A percentile compares a stretch with the other conserved stretches of the same genome.
Conservation (phyloP, 306 rosid species). For the Dalbergia cochinchinensis region DNA sequence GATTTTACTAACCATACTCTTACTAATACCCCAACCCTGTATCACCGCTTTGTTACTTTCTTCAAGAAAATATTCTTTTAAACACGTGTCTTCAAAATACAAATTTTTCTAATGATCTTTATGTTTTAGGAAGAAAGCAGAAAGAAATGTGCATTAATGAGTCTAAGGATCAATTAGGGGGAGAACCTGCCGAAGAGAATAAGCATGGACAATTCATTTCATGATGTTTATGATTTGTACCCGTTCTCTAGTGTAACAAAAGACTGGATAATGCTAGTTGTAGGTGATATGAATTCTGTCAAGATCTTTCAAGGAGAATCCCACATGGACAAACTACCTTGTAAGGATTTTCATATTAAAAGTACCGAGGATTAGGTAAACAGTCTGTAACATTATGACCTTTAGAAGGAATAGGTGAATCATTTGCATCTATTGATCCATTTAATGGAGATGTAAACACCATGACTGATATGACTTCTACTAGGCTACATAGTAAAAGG, state of each 20-base stretch:
- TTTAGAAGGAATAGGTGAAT: slow-evolving; percentile 62
- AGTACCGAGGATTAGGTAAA: slow-evolving; percentile 89
- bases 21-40: slow-evolving; percentile 54
- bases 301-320: slow-evolving; percentile 56
- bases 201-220: slow-evolving; percentile 50
- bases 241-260: slow-evolving; percentile 52
- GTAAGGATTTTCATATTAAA: slow-evolving; percentile 68
- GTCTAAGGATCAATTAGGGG: slow-evolving; percentile 51
- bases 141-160: slow-evolving; percentile 52
- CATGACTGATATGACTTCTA: too few species aligned
- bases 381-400: slow-evolving; percentile 70
- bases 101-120: slow-evolving; percentile 73
- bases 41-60: slow-evolving; percentile 53
- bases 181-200: slow-evolving; percentile 55
- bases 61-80: slow-evolving; percentile 45
- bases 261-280: slow-evolving; percentile 75
- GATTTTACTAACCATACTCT: slow-evolving; percentile 49
- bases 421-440: slow-evolving; percentile 50
- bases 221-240: slow-evolving; percentile 66
- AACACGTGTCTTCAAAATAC: slow-evolving; percentile 48
- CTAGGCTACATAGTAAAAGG: too few species aligned
- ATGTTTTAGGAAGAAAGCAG: slow-evolving; percentile 50
- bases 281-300: slow-evolving; percentile 46
- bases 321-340: slow-evolving; percentile 54
- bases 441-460: slow-evolving; percentile 13